phyloP scores from a whole-genome alignment of 164 flowering plant genomes.

The Nymphaea colorata region DNA sequence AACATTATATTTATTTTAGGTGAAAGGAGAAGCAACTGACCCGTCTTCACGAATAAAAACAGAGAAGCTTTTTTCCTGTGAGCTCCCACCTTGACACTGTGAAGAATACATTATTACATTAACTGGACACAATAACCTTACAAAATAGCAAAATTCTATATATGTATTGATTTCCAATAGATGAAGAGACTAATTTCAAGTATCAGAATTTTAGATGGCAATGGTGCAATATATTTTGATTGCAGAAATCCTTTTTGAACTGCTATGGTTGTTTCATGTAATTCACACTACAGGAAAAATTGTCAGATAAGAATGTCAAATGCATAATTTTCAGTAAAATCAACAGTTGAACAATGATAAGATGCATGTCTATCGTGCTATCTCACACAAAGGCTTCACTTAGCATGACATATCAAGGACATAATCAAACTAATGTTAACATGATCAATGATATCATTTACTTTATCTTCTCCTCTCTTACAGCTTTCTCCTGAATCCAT shows the following conservation, averaged over 20 bases:
- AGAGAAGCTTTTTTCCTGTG: constrained; percentile 49
- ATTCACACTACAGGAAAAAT: no score
- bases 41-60: constrained; percentile 34
- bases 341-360: no score
- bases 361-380: no score
- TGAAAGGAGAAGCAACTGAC: constrained; percentile 19
- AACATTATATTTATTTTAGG: not conserved
- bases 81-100: constrained; percentile 68
- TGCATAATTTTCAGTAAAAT: no score
- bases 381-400: no score
- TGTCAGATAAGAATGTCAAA: no score
- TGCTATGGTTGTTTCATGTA: not conserved
- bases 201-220: not conserved
- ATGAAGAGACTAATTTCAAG: not conserved
- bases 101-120: not conserved
- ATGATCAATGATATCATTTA: no score
- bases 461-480: no score
- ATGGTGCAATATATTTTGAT: not conserved
- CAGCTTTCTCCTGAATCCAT: no score
- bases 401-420: no score
- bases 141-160: not conserved
- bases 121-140: not conserved
- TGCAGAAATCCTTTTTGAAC: not conserved
- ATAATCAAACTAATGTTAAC: no score
- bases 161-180: not conserved